Evolutionary conservation across 1,284 basidiomycete species (phyloP), one percentile per base, ranked within the genome.

Genomic region (Phenoliferia sp.): DNA sequence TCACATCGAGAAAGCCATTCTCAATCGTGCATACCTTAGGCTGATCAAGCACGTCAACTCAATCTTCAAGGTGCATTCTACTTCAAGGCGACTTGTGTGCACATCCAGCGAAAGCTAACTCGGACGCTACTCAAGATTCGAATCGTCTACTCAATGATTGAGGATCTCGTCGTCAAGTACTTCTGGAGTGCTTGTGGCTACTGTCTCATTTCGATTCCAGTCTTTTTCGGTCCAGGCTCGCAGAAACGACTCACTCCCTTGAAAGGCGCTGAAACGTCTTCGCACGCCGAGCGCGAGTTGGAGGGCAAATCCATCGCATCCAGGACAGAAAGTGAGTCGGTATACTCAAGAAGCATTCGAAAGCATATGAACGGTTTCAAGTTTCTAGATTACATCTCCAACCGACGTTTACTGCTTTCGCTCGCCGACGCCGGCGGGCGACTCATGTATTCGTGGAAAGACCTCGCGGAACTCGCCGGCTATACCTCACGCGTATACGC

Each of bases 151-250:
- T 89, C 79, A 22, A 82, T 83, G 92, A 70, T 90, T 0, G 91
- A 94, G 76, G 92, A 95, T 81, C 92, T 91, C 73, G 88, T 95
- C 12, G 92, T 94, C 82, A 94, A 95, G 79, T 95, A 95, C 77
- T 81, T 92, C 15, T 95, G 93, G 92, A 92, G 90, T 29, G 93
- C 92, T 0, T 16, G 65, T 48, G 39, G 52, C 6, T 71, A 69
- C 61, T 85, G 6, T 15, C 83, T 92, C 66, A 86, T 97, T 31
- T 98, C 93, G 6, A 90, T 98, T 60, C 95, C 95, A 0, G 88
- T 95, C 16, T 99, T 99, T 80, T 87, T 93, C 77, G n/a, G 63
- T n/a, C 63, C 69, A 52, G 29, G 59, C 60, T 56, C 26, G 57
- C 57, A n/a, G n/a, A n/a, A n/a, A n/a, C n/a, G n/a, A n/a, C n/a